Evolutionary conservation across 2,329 filamentous ascomycete genomes (phyloP).

Genomic region (Hirsutella rhossiliensis): DNA sequence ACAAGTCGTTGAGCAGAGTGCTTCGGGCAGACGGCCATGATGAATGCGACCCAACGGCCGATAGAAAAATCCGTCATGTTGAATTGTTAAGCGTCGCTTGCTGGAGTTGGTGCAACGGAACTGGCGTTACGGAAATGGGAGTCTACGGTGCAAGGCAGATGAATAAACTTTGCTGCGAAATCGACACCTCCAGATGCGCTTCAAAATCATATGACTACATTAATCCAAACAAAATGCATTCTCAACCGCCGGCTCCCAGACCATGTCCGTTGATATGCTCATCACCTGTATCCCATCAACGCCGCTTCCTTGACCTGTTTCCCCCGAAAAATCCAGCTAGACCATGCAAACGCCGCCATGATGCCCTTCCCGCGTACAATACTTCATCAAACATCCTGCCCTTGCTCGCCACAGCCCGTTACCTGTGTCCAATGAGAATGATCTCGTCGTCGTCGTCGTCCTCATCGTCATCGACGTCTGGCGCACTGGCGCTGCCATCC

Average conservation of each 20-base stretch:
- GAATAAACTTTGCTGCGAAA: neutral
- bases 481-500: slow-evolving; percentile 9
- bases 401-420: slow-evolving; percentile 5
- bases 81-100: neutral
- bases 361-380: neutral
- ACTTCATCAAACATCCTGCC: neutral
- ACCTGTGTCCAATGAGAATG: slow-evolving; percentile 36
- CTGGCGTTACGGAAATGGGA: neutral
- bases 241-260: neutral
- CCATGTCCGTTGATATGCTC: neutral
- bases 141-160: neutral
- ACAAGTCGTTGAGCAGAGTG: slow-evolving; percentile 25
- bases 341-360: neutral
- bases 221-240: neutral
- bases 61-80: neutral
- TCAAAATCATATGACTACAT: neutral
- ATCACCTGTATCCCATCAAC: neutral
- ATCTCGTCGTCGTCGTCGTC: slow-evolving; percentile 40
- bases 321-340: neutral
- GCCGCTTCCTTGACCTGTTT: neutral
- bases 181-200: neutral
- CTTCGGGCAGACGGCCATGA: slow-evolving; percentile 16
- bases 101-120: neutral
- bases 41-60: neutral
- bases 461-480: slow-evolving; percentile 35